Percentiles rank a stretch among this genome's conserved stretches.
These are phyloP conservation scores for Cucurbitaria berberidis DNA, from an alignment of 2,329 filamentous ascomycete species.

Conservation along the genomic window DNA sequence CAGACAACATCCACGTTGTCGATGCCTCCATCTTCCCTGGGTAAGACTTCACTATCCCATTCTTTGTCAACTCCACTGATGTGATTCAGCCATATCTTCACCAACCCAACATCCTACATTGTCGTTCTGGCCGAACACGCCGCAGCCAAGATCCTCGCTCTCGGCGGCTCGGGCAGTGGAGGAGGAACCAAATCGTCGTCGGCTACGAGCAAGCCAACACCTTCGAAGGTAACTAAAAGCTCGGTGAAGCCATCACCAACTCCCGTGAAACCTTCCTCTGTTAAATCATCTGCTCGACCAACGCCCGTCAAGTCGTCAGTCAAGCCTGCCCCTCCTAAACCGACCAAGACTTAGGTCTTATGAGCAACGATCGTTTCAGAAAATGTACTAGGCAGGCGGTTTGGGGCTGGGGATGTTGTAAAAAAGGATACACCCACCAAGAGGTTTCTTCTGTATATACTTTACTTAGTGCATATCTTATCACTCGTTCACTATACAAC, in stretches of 20 bases:
- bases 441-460: slow-evolving; percentile 22
- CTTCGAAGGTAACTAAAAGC: slow-evolving; percentile 4
- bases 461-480: slow-evolving; percentile 13
- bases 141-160: slow-evolving; percentile 47
- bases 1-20: slow-evolving; percentile 55
- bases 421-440: background rate
- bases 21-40: slow-evolving; percentile 56
- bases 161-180: slow-evolving; percentile 4
- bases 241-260: slow-evolving; percentile 8
- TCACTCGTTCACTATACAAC: background rate
- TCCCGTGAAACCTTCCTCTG: slow-evolving; percentile 1
- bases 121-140: slow-evolving; percentile 46
- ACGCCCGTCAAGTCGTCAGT: background rate
- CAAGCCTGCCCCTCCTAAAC: background rate
- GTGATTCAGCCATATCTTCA: slow-evolving; percentile 36
- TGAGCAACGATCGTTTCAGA: slow-evolving; percentile 14
- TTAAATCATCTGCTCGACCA: background rate
- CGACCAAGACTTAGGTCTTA: background rate
- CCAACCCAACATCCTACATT: slow-evolving; percentile 49
- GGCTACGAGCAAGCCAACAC: slow-evolving; percentile 1
- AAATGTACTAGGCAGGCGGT: slow-evolving; percentile 8
- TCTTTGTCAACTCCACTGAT: slow-evolving; percentile 15
- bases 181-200: slow-evolving; percentile 9
- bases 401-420: background rate
- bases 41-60: slow-evolving; percentile 22